These are phyloP conservation scores for Mucor irregularis DNA, from an alignment of 371 early-diverging fungal species.

Conservation along the genomic window DNA sequence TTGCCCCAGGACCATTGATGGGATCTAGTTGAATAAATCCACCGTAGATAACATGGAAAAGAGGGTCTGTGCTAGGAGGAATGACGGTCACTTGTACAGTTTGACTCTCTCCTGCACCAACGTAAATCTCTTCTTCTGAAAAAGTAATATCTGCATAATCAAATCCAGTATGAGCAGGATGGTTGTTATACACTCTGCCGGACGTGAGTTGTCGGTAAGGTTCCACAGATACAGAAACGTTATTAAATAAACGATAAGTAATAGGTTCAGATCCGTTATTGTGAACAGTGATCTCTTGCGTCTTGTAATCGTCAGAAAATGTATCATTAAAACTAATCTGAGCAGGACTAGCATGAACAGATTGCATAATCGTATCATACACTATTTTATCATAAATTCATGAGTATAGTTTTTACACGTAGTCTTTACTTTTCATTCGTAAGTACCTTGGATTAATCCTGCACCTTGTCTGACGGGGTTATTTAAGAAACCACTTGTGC, in stretches of 20 bases:
- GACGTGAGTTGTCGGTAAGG: constrained; percentile 22
- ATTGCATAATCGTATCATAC: constrained; percentile 52
- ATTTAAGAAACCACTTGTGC: constrained; percentile 5
- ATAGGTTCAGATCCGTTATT: constrained; percentile 51
- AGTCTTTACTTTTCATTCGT: not conserved
- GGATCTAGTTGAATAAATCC: constrained; percentile 27
- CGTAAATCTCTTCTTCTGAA: constrained; percentile 60
- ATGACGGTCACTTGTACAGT: constrained; percentile 36
- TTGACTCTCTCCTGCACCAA: constrained; percentile 55
- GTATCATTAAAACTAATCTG: constrained; percentile 68
- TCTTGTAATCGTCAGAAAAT: constrained; percentile 19
- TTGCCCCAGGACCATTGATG: not conserved
- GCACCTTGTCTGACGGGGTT: constrained; percentile 60
- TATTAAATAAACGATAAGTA: constrained; percentile 47
- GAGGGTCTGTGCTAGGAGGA: constrained; percentile 32
- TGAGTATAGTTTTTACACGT: not conserved
- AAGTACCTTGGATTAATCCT: constrained; percentile 65
- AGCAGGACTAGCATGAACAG: constrained; percentile 56
- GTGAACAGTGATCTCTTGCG: constrained; percentile 44
- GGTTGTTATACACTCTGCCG: constrained; percentile 11
- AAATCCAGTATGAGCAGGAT: constrained; percentile 14
- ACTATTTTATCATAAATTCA: constrained; percentile 12
- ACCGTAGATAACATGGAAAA: constrained; percentile 31
- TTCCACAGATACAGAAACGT: constrained; percentile 31
- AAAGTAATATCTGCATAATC: constrained; percentile 55